Base-by-base conservation (phyloP, 2,329 filamentous ascomycete genomes). In the Hypoxylon sp. region DNA sequence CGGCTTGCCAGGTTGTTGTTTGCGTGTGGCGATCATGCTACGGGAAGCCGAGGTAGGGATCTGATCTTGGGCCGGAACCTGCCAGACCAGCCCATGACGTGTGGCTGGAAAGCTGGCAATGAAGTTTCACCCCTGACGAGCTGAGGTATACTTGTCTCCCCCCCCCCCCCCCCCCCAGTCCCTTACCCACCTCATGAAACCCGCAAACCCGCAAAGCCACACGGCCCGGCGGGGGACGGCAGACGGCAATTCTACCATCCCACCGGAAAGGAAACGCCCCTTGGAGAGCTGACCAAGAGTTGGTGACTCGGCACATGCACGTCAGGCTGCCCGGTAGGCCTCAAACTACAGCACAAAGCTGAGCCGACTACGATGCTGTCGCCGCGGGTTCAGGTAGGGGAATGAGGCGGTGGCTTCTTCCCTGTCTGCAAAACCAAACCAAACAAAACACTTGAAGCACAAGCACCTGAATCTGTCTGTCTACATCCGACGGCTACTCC, bases 101-200 rank as follows among this genome's bases (percentile, higher is more conserved):
- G 55, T 49, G 26, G 15, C 26, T 41, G 38, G 24, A 42, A 24
- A 10, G 23, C 26, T 37, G 18, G 3, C 3, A 33, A 15, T 33
- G n/a, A n/a, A n/a, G n/a, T 42, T 17, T 13, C 2, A 60, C 54
- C 60, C 60, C 58, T 55, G 60, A 35, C 45, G 15, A 63, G 60
- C 60, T 63, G 60, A 63, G 42, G 35, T 55, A 46, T 24, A 17
- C 13, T 27, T 33, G 41, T 43, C 55, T 29, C 60, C 59, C 51
- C 41, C 59, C 54, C 41, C n/a, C n/a, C n/a, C n/a, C n/a, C n/a
- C n/a, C n/a, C n/a, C n/a, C n/a, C n/a, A n/a, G n/a, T 56, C 46
- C 33, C 21, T 48, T 43, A 45, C n/a, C 52, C 23, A 56, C 46
- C 26, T 48, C 42, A 52, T 58, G 60, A 63, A 63, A 63, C 56